phyloP scores from a whole-genome alignment of 192 early-diverging fungal species.

The Backusella morwellensis region DNA sequence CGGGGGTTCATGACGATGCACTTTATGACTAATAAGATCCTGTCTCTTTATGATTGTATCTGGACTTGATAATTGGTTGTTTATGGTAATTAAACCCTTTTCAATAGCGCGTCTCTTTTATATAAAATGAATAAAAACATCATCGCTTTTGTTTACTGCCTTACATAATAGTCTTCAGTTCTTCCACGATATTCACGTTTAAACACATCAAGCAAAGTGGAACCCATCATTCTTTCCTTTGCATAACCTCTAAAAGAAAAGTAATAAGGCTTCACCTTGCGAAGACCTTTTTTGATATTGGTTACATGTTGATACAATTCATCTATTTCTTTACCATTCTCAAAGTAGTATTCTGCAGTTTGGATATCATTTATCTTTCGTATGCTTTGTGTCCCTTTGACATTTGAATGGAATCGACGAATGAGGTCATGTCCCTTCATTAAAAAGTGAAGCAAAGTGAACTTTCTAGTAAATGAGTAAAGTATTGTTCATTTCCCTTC shows the following conservation, averaged over 20 bases:
- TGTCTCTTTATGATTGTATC: constrained; percentile 67
- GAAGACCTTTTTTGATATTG: constrained; percentile 40
- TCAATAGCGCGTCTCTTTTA: constrained; percentile 64
- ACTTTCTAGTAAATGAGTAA: no score
- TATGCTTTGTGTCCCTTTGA: background rate
- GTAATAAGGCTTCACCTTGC: constrained; percentile 81
- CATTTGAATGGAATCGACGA: background rate
- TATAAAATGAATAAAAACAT: background rate
- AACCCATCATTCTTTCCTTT: constrained; percentile 83
- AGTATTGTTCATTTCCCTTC: no score
- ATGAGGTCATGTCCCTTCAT: no score
- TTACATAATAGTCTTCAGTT: constrained; percentile 72
- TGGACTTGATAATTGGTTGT: constrained; percentile 48
- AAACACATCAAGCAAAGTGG: constrained; percentile 71
- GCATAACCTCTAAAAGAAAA: constrained; percentile 72
- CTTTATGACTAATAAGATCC: constrained; percentile 74
- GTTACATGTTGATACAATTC: no score
- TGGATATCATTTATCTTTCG: constrained; percentile 13
- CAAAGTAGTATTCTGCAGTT: constrained; percentile 50
- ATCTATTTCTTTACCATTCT: constrained; percentile 42
- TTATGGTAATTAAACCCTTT: constrained; percentile 75
- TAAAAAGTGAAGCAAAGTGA: no score
- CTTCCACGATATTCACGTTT: constrained; percentile 84
- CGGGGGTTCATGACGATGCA: constrained; percentile 95
- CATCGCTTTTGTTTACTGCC: background rate